Evolutionary conservation across 1,284 basidiomycete genomes (phyloP).

Genomic region (Moniliella sp.): DNA sequence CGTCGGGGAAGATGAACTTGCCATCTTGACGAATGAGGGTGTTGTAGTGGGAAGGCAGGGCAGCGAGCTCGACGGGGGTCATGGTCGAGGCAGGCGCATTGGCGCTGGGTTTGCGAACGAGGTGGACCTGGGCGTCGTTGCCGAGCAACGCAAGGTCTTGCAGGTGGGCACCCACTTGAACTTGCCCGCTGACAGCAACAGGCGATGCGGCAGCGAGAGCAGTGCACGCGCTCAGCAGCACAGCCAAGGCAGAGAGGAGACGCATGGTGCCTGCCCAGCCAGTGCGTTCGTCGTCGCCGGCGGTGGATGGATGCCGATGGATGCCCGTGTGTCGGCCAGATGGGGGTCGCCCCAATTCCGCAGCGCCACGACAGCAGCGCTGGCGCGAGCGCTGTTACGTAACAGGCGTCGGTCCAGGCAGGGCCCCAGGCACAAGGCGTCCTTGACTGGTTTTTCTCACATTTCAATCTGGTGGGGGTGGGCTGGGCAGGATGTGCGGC

Average conservation of each 20-base stretch:
- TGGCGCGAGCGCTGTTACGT: no score
- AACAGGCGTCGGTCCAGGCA: no score
- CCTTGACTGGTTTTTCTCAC: no score
- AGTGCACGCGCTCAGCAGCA: neutral
- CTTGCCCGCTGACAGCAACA: conserved; percentile 12
- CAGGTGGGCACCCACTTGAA: conserved; percentile 9
- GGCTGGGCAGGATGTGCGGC: no score
- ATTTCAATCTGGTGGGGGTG: no score
- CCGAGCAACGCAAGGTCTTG: conserved; percentile 8
- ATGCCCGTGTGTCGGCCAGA: no score
- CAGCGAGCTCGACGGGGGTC: neutral
- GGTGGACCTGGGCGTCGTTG: conserved; percentile 6
- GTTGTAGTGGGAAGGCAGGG: conserved; percentile 1
- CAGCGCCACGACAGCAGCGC: no score
- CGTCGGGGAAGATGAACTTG: conserved; percentile 11
- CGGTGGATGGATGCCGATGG: no score
- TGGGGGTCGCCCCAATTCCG: no score
- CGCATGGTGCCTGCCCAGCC: no score
- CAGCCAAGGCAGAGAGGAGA: neutral
- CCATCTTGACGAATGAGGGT: conserved; percentile 10
- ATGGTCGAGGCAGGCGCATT: neutral
- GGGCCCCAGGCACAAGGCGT: no score
- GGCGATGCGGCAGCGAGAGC: conserved; percentile 2
- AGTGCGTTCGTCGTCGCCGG: no score
- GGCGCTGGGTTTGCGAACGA: conserved; percentile 6